Conservation (phyloP, 345 rosid species). For the Eucalyptus curtisii region DNA sequence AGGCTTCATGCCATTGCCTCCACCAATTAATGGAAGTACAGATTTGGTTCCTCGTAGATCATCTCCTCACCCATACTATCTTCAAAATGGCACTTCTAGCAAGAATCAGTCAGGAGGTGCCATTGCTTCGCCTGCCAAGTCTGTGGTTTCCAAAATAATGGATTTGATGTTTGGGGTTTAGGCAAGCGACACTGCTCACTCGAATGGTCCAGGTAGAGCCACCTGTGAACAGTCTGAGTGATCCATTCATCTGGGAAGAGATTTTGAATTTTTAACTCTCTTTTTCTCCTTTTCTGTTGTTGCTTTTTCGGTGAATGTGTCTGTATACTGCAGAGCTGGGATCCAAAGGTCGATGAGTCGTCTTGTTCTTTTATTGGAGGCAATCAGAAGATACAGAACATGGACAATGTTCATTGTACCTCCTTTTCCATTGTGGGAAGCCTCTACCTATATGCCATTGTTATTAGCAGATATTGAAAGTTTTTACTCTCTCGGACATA, state of each 20-base stretch:
- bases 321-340: background rate
- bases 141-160: constrained; percentile 64
- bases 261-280: background rate
- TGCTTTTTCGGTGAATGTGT: background rate
- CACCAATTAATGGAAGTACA: constrained; percentile 32
- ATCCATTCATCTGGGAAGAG: background rate
- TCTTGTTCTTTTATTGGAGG: background rate
- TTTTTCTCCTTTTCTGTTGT: background rate
- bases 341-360: background rate
- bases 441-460: background rate
- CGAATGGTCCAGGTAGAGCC: background rate
- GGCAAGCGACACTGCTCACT: background rate
- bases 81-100: constrained; percentile 53
- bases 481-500: background rate
- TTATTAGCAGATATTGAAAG: background rate
- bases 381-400: background rate
- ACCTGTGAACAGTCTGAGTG: background rate
- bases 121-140: constrained; percentile 82
- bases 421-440: background rate
- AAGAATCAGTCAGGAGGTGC: constrained; percentile 48
- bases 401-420: background rate
- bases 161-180: constrained; percentile 30
- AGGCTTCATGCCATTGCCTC: constrained; percentile 75
- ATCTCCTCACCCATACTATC: constrained; percentile 38
- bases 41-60: constrained; percentile 23